Base-by-base conservation (phyloP, 352 stramenopile genomes). In the Phytophthora ohioensis region DNA sequence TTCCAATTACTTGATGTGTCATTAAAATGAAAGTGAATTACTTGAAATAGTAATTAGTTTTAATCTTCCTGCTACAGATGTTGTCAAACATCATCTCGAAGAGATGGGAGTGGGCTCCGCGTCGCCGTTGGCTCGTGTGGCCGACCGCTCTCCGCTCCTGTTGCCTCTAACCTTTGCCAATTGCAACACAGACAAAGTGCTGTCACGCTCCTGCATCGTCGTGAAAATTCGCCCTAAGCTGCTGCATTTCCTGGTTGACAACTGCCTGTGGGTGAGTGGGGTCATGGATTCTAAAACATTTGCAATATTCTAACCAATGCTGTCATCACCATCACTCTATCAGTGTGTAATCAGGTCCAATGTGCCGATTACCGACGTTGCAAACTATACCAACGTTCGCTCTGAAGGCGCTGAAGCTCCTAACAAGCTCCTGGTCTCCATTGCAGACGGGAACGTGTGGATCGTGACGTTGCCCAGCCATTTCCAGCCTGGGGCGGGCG, bases 161-260 rank as follows among this genome's bases (percentile, higher is more conserved):
- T 39, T 81, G 21, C 36, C 57, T 30, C 64, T 89, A 6, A 2
- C 17, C 0, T 11, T 21, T 12, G 9, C 27, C 13, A 15, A 2
- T 3, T n/a, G 15, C 12, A 38, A 11, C 0, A 4, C 1, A 49
- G 17, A 49, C 10, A 42, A 42, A 11, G 10, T 35, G 5, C 5
- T 35, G 9, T 6, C 55, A 15, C 21, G 4, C 9, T 4, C 76
- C 10, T 71, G 41, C 15, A 59, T 79, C 3, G 61, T 78, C 2
- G 80, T 79, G 35, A 88, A 90, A 68, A 69, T 90, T 30, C 79
- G 81, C 5, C 57, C 84, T 3, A 64, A 10, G 0, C 53, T 90
- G 45, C 58, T 87, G 53, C 85, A 93, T 48, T 83, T 76, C 47
- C 59, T 93, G 15, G 74, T 76, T 11, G 72, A 81, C 38, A 74